A percentile compares a stretch with the other conserved stretches of the same genome.
phyloP scores from a whole-genome alignment of 2,329 filamentous ascomycete genomes.

The Sclerotinia minor region DNA sequence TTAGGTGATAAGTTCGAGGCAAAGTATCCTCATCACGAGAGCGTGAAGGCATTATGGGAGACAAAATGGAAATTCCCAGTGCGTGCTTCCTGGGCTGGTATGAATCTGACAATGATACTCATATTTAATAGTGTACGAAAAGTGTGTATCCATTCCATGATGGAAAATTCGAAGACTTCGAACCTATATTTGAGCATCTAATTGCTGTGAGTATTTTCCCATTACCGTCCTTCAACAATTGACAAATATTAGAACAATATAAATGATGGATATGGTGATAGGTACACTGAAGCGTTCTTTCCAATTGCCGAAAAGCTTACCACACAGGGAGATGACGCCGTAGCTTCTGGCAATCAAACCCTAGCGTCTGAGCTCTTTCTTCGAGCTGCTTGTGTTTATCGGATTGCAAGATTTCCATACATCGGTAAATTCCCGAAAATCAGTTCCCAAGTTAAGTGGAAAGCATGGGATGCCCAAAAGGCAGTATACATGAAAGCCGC shows the following conservation, averaged over 20 bases:
- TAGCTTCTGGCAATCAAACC: slow-evolving; percentile 49
- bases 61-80: slow-evolving; percentile 73
- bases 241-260: slow-evolving; percentile 49
- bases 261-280: slow-evolving; percentile 64
- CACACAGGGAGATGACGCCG: slow-evolving; percentile 52
- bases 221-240: slow-evolving; percentile 2
- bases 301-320: slow-evolving; percentile 60
- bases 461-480: slow-evolving; percentile 67
- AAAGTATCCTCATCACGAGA: slow-evolving; percentile 33
- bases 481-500: slow-evolving; percentile 59
- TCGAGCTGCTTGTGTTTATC: slow-evolving; percentile 70
- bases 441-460: slow-evolving; percentile 52
- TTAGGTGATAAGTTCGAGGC: slow-evolving; percentile 23
- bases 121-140: slow-evolving; percentile 50
- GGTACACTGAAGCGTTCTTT: slow-evolving; percentile 65
- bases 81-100: slow-evolving; percentile 33
- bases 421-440: slow-evolving; percentile 46
- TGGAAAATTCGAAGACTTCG: slow-evolving; percentile 65
- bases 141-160: slow-evolving; percentile 76
- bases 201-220: slow-evolving; percentile 49
- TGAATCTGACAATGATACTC: neutral
- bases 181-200: slow-evolving; percentile 65
- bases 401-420: slow-evolving; percentile 71
- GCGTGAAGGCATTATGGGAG: slow-evolving; percentile 66
- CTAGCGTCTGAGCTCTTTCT: slow-evolving; percentile 64